These are phyloP conservation scores for Nakaseomyces bracarensis DNA, from an alignment of 1,139 yeast species.

Conservation along the genomic window DNA sequence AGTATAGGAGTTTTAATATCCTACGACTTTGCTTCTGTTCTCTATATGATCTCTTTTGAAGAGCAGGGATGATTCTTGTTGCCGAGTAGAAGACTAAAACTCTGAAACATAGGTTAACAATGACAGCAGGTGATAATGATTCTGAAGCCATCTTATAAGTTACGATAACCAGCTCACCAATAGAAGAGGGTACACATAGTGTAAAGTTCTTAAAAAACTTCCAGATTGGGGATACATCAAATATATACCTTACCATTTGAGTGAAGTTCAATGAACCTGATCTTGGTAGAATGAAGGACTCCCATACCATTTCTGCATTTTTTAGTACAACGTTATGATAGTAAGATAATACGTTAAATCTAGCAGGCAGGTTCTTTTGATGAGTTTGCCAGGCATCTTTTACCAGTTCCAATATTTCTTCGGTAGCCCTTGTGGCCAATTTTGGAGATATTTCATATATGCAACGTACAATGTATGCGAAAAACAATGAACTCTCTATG, in stretches of 20 bases:
- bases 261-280: slow-evolving; percentile 10
- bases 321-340: slow-evolving; percentile 22
- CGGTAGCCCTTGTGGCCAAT: slow-evolving; percentile 43
- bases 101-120: slow-evolving; percentile 75
- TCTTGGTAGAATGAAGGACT: slow-evolving; percentile 19
- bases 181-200: slow-evolving; percentile 38
- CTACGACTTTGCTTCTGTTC: slow-evolving; percentile 32
- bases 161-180: slow-evolving; percentile 42
- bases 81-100: slow-evolving; percentile 87
- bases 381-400: slow-evolving; percentile 33
- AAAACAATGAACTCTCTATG: slow-evolving; percentile 73
- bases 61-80: slow-evolving; percentile 81
- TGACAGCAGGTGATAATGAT: slow-evolving; percentile 73
- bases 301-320: slow-evolving; percentile 25
- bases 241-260: background rate
- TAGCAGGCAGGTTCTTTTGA: slow-evolving; percentile 24
- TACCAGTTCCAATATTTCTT: slow-evolving; percentile 34
- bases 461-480: slow-evolving; percentile 87
- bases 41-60: slow-evolving; percentile 36
- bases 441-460: slow-evolving; percentile 86
- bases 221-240: slow-evolving; percentile 31
- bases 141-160: slow-evolving; percentile 62
- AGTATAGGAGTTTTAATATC: slow-evolving; percentile 57
- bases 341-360: slow-evolving; percentile 26
- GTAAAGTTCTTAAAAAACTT: slow-evolving; percentile 41